Evolutionary conservation across 768 basidiomycete species (phyloP).

Genomic region (Tephrocybe sp.): DNA sequence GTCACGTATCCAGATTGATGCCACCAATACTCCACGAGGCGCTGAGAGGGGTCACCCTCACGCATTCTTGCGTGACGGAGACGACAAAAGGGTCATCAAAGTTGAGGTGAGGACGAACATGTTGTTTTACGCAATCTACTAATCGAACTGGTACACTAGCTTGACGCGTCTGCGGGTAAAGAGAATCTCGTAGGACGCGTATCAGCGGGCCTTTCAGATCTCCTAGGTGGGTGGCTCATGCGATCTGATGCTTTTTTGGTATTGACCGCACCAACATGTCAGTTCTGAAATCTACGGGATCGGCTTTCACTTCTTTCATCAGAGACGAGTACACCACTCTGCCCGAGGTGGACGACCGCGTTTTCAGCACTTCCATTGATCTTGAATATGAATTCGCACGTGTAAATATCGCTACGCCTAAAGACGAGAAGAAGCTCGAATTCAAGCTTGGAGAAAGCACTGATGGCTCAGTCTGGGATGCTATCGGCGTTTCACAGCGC

Average conservation of each 20-base stretch:
- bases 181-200: slow-evolving; percentile 61
- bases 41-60: slow-evolving; percentile 59
- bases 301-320: slow-evolving; percentile 77
- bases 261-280: background rate
- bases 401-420: slow-evolving; percentile 42
- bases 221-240: slow-evolving; percentile 56
- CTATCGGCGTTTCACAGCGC: slow-evolving; percentile 42
- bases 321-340: slow-evolving; percentile 91
- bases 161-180: slow-evolving; percentile 66
- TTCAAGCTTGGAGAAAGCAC: slow-evolving; percentile 39
- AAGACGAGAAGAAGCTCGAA: slow-evolving; percentile 49
- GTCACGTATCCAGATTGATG: slow-evolving; percentile 65
- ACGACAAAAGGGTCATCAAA: slow-evolving; percentile 75
- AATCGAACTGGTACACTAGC: slow-evolving; percentile 28
- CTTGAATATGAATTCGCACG: slow-evolving; percentile 63
- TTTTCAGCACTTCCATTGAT: slow-evolving; percentile 88
- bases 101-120: slow-evolving; percentile 38
- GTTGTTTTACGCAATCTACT: too few relatives aligned
- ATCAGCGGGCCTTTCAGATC: slow-evolving; percentile 69
- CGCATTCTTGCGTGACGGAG: slow-evolving; percentile 85
- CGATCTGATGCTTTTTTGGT: background rate
- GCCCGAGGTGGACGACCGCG: slow-evolving; percentile 77
- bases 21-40: slow-evolving; percentile 29
- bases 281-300: slow-evolving; percentile 92
- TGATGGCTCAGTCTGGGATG: slow-evolving; percentile 59